These are phyloP conservation scores for Sporisorium scitamineum DNA, from an alignment of 1,284 basidiomycete species.

Conservation along the genomic window DNA sequence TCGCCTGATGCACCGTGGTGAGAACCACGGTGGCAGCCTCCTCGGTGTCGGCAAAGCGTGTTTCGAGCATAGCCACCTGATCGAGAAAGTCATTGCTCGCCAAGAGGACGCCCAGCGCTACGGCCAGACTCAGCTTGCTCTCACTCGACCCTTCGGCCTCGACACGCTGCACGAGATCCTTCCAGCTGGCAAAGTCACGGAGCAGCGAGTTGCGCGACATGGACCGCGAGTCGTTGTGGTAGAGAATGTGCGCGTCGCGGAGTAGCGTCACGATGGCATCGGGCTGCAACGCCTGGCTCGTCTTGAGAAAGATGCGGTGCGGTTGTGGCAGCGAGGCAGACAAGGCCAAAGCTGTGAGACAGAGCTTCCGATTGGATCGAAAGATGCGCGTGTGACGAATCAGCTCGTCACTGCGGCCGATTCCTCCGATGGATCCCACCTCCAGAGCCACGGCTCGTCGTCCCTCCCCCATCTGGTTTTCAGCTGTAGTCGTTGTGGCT, in stretches of 20 bases:
- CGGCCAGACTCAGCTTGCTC: constrained; percentile 56
- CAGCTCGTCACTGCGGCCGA: constrained; percentile 27
- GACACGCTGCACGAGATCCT: constrained; percentile 61
- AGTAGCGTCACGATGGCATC: constrained; percentile 53
- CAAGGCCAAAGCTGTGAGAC: constrained; percentile 54
- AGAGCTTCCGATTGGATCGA: constrained; percentile 57
- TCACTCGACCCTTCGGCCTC: constrained; percentile 63
- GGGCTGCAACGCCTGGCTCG: constrained; percentile 51
- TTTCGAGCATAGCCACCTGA: constrained; percentile 47
- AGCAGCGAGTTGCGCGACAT: constrained; percentile 51
- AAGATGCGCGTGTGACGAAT: constrained; percentile 58
- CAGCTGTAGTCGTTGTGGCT: background rate
- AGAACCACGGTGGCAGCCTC: constrained; percentile 49
- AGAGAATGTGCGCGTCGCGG: constrained; percentile 59
- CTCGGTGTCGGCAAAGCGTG: constrained; percentile 45
- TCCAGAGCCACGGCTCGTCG: constrained; percentile 30
- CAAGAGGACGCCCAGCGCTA: constrained; percentile 46
- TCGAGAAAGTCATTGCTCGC: constrained; percentile 54
- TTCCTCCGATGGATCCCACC: constrained; percentile 19
- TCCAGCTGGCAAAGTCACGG: constrained; percentile 62
- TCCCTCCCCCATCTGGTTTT: constrained; percentile 18
- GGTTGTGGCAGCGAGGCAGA: constrained; percentile 37
- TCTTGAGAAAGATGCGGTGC: constrained; percentile 59
- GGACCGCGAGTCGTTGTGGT: constrained; percentile 43
- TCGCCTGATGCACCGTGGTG: constrained; percentile 63